phyloP scores from a whole-genome alignment of 371 early-diverging fungal genomes.

The Quaeritorhiza haematococci region DNA sequence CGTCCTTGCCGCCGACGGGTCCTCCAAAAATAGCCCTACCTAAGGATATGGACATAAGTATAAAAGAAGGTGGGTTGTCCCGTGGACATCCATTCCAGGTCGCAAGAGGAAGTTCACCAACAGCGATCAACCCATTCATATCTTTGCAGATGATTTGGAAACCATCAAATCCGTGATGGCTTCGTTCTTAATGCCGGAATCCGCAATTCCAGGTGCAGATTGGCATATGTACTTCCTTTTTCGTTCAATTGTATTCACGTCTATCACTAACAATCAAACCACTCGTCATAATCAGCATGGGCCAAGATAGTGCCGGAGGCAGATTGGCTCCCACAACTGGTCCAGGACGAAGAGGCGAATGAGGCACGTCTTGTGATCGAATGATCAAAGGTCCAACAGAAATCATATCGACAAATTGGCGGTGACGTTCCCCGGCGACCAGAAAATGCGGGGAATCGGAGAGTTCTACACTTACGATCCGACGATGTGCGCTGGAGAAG shows the following conservation, averaged over 20 bases:
- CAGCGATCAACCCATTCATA: background rate
- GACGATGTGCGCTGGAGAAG: conserved; percentile 5
- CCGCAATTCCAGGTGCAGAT: background rate
- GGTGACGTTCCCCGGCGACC: background rate
- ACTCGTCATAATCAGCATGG: conserved; percentile 11
- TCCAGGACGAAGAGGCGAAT: background rate
- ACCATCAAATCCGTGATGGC: background rate
- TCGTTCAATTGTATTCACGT: background rate
- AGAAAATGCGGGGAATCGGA: background rate
- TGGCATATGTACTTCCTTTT: background rate
- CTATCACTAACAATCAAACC: too few species aligned
- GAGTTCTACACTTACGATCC: background rate
- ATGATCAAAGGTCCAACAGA: background rate
- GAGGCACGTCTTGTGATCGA: background rate
- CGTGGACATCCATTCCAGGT: too few species aligned
- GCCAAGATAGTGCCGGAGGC: conserved; percentile 11
- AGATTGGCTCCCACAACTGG: conserved; percentile 15
- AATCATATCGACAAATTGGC: background rate
- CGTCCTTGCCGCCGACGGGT: background rate
- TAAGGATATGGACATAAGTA: too few species aligned
- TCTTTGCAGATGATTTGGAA: background rate
- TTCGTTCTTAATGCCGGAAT: background rate
- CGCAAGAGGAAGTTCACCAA: too few species aligned
- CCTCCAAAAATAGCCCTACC: background rate
- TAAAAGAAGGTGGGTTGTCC: too few species aligned